Conservation (phyloP, 768 basidiomycete species). For the Suillus variegatus region DNA sequence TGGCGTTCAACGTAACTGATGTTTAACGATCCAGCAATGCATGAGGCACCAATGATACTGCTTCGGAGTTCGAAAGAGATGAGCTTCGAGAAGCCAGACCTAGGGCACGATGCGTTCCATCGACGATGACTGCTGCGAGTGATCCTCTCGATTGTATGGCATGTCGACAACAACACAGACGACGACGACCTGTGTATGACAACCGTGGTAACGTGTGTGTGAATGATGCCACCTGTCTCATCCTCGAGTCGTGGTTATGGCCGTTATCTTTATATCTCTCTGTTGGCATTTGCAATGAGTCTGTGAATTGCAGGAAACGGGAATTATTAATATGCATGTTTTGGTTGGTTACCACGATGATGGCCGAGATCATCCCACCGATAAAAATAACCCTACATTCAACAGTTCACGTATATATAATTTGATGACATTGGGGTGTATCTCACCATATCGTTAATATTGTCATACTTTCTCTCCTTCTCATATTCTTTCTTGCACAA, state of each 20-base stretch:
- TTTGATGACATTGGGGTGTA: background rate
- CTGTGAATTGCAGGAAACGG: background rate
- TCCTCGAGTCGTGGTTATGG: too few relatives aligned
- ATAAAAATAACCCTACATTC: background rate
- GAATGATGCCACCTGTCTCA: too few relatives aligned
- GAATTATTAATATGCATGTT: background rate
- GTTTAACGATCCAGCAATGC: background rate
- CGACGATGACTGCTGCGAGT: too few relatives aligned
- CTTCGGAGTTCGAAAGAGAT: background rate
- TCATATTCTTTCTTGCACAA: background rate
- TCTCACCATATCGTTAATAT: slow-evolving; percentile 1
- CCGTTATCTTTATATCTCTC: too few relatives aligned
- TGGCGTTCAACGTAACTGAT: background rate
- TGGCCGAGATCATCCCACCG: background rate
- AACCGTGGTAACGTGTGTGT: too few relatives aligned
- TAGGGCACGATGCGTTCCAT: background rate
- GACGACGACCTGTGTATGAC: too few relatives aligned
- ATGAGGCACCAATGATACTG: background rate
- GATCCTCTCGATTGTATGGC: background rate
- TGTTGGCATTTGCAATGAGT: background rate
- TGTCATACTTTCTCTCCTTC: background rate
- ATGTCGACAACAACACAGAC: background rate
- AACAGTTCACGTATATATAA: background rate
- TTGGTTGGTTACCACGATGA: background rate
- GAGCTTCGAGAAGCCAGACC: background rate